Base-by-base conservation (phyloP, 2,329 filamentous ascomycete genomes). In the Calonectria pseudoturangicola region DNA sequence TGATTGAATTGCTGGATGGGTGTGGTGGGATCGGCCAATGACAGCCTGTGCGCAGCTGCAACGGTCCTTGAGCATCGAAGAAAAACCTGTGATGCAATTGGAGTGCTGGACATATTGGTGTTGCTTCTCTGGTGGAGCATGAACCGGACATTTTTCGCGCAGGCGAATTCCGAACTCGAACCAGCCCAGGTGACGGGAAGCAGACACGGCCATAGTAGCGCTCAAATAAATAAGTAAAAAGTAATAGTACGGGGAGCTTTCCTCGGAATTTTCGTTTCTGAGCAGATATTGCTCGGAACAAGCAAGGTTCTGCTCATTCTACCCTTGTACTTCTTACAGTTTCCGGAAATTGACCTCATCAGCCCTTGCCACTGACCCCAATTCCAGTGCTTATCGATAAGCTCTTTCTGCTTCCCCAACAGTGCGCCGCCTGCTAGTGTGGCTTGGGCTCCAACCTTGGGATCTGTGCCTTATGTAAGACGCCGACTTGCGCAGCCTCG, bases 361-460 rank as follows among this genome's bases (percentile, higher is more conserved):
- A 33, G 28, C 28, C 41, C 30, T 56, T 21, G 39, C 39, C 10
- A 67, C 21, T n/a, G 15, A 21, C 21, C 13, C 62, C 25, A 56
- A 56, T 66, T 43, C 48, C 62, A 45, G 30, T 10, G 15, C 63
- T 78, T 79, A 81, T 81, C 80, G 80, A 81, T 81, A 81, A 81
- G 74, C 30, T 28, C 51, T 66, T 68, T 28, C n/a, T 28, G 48
- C 62, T 68, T 28, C 25, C 45, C 69, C 64, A 62, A 33, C 27
- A 39, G 50, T 63, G 56, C 41, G 47, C 56, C 25, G n/a, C 36
- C n/a, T 27, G 12, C 56, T 33, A 43, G 13, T 67, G 60, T 62
- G 66, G 71, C 60, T 69, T 54, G 27, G 45, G 47, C 70, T 70
- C 72, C 75, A 67, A 41, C 39, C 43, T 39, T 60, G 48, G 51